A percentile compares a stretch with the other conserved stretches of the same genome.
These are phyloP conservation scores for Rhizomucor miehei DNA, from an alignment of 371 early-diverging fungal genomes.

Conservation along the genomic window DNA sequence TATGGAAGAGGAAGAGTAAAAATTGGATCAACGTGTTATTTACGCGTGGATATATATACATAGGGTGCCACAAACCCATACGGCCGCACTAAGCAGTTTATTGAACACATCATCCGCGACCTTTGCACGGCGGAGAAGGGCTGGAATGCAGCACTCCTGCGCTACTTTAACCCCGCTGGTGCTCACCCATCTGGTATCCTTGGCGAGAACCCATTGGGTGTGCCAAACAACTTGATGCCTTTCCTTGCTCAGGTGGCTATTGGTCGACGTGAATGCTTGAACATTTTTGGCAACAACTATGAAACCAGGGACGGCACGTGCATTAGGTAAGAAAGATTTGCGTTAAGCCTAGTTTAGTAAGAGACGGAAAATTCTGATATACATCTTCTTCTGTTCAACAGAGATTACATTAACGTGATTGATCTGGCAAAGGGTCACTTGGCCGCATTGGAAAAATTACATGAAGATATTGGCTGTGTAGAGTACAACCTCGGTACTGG, in stretches of 20 bases:
- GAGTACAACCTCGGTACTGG: conserved; percentile 91
- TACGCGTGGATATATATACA: conserved; percentile 8
- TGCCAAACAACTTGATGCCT: conserved; percentile 90
- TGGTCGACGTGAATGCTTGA: conserved; percentile 68
- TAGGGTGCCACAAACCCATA: conserved; percentile 77
- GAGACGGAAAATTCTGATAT: not conserved
- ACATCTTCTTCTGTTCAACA: conserved; percentile 11
- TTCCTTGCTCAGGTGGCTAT: conserved; percentile 79
- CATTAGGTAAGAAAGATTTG: conserved; percentile 54
- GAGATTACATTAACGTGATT: conserved; percentile 88
- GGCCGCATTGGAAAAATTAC: conserved; percentile 71
- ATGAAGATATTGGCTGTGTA: conserved; percentile 53
- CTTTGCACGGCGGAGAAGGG: conserved; percentile 57
- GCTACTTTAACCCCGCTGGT: conserved; percentile 92
- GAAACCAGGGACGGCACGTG: conserved; percentile 87
- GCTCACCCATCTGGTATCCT: conserved; percentile 85
- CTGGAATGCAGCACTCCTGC: conserved; percentile 73
- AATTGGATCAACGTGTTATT: not conserved
- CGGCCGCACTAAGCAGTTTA: conserved; percentile 82
- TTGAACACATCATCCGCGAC: conserved; percentile 80
- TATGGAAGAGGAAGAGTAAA: not conserved
- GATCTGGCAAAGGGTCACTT: conserved; percentile 89
- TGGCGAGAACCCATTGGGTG: conserved; percentile 83
- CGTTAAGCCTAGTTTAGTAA: too few relatives aligned
- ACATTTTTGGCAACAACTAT: conserved; percentile 84